phyloP scores from a whole-genome alignment of 345 rosid genomes.

The Eucalyptus erythrocorys region DNA sequence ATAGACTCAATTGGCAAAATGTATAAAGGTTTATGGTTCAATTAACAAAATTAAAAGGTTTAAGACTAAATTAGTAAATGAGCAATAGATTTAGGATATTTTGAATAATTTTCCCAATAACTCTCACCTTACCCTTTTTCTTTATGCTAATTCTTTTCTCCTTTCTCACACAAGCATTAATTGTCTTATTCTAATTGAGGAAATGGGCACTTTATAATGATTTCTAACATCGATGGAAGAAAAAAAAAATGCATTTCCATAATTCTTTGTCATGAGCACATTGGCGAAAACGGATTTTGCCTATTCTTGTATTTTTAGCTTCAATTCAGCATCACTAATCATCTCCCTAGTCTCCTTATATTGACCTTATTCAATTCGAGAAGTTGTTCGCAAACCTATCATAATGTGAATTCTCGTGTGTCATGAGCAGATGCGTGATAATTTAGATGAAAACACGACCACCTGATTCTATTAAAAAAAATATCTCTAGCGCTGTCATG shows the following conservation, averaged over 20 bases:
- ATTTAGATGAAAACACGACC: neutral
- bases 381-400: neutral
- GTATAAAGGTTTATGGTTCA: too few species aligned
- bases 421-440: neutral
- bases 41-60: too few species aligned
- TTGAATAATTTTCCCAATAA: neutral
- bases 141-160: neutral
- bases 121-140: neutral
- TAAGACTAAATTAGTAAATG: too few species aligned
- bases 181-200: neutral
- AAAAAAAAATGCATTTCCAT: neutral
- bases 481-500: neutral
- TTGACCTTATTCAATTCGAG: neutral
- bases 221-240: too few species aligned
- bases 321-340: neutral
- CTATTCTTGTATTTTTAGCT: neutral
- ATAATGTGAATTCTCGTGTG: too few species aligned
- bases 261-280: neutral
- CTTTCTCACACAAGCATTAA: neutral
- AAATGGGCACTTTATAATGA: neutral
- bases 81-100: too few species aligned
- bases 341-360: neutral
- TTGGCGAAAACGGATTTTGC: neutral
- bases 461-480: too few species aligned
- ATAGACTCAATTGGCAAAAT: too few species aligned